phyloP scores from a whole-genome alignment of 306 rosid species.

The Hylodesmum podocarpum region DNA sequence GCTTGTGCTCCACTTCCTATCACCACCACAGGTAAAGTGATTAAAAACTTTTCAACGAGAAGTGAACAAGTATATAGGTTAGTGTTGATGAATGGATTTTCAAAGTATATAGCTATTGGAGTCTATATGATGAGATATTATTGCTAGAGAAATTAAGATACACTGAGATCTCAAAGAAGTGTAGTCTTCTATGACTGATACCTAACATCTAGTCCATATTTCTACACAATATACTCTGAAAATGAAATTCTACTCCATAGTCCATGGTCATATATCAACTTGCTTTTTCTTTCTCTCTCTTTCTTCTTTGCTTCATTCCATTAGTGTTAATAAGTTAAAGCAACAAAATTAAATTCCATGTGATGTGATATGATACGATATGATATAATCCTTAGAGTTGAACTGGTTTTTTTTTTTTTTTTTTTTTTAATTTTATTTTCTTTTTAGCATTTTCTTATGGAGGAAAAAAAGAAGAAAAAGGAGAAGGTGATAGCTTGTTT shows the following conservation, averaged over 20 bases:
- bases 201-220: constrained; percentile 40
- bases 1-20: constrained; percentile 65
- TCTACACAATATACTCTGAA: constrained; percentile 42
- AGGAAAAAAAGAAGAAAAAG: neutral
- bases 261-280: constrained; percentile 32
- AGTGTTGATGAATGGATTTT: constrained; percentile 20
- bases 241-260: constrained; percentile 33
- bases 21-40: constrained; percentile 75
- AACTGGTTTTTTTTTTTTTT: neutral
- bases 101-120: constrained; percentile 13
- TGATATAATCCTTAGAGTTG: too few species aligned
- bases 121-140: neutral
- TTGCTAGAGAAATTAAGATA: constrained; percentile 10
- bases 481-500: neutral
- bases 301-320: neutral
- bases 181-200: constrained; percentile 31
- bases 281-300: constrained; percentile 23
- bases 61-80: neutral
- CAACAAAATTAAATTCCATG: constrained; percentile 44
- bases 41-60: neutral
- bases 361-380: constrained; percentile 22
- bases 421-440: neutral
- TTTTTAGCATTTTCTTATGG: neutral
- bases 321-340: constrained; percentile 62
- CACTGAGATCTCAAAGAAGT: constrained; percentile 30